phyloP scores from a whole-genome alignment of 768 basidiomycete genomes.

The Mycena albidolilacea region DNA sequence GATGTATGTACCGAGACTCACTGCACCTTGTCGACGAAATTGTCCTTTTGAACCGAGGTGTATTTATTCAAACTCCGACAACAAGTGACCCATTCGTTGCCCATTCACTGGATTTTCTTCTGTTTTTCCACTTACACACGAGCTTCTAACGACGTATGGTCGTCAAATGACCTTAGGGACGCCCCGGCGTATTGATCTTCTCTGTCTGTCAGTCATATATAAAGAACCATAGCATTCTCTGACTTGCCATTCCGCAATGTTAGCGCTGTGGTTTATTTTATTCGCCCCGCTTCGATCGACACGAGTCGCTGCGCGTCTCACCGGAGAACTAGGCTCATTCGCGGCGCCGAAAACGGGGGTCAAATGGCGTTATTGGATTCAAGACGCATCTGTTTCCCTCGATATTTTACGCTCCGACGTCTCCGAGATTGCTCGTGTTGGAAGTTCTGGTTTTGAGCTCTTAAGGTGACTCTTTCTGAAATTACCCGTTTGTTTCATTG shows the following conservation, averaged over 20 bases:
- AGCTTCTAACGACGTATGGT: background rate
- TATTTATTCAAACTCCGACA: background rate
- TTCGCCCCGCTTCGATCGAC: constrained; percentile 9
- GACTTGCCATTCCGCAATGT: constrained; percentile 1
- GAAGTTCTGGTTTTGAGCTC: constrained; percentile 35
- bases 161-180: background rate
- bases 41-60: too few relatives aligned
- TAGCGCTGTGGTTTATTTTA: background rate
- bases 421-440: constrained; percentile 31
- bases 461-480: constrained; percentile 15
- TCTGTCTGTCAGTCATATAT: background rate
- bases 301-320: background rate
- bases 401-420: constrained; percentile 33
- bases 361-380: constrained; percentile 36
- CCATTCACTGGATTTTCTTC: background rate
- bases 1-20: too few relatives aligned
- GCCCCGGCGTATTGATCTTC: background rate
- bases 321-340: constrained; percentile 13
- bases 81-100: background rate
- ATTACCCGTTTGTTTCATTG: background rate
- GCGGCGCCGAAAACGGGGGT: constrained; percentile 6
- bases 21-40: too few relatives aligned
- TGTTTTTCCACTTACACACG: background rate
- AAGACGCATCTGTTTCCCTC: constrained; percentile 29
- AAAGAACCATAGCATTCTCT: background rate